Percentiles rank a stretch among this genome's conserved stretches.
These are phyloP conservation scores for Eucalyptus curtisii DNA, from an alignment of 345 rosid genomes.

Conservation along the genomic window DNA sequence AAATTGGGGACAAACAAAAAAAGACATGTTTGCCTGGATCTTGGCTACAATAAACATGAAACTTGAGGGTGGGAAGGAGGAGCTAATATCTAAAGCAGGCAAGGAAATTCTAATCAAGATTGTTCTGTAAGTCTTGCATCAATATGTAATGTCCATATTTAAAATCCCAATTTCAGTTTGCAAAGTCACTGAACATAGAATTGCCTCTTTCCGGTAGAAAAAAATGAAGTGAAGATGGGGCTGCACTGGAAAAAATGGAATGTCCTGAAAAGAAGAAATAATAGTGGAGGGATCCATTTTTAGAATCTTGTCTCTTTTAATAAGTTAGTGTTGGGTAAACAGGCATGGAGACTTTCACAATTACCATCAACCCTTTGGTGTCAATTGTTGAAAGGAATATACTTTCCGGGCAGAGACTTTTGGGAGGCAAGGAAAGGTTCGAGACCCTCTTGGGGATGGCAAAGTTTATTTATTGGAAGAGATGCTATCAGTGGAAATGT, in stretches of 20 bases:
- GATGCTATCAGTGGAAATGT: fast-evolving
- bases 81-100: neutral
- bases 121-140: neutral
- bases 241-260: neutral
- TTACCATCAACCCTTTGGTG: neutral
- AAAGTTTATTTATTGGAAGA: neutral
- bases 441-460: neutral
- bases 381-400: too few relatives aligned
- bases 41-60: neutral
- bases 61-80: neutral
- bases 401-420: too few relatives aligned
- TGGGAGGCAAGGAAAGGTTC: neutral
- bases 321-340: neutral
- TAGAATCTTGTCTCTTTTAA: fast-evolving
- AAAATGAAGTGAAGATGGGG: neutral
- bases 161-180: neutral
- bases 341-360: neutral
- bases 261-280: neutral
- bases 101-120: neutral
- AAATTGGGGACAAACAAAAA: neutral
- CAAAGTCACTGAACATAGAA: neutral
- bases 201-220: neutral
- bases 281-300: neutral
- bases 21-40: fast-evolving
- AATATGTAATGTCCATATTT: neutral